Evolutionary conservation across 2,329 filamentous ascomycete species (phyloP), one percentile per base, ranked within the genome.

Genomic region (Trichoderma polysporum): DNA sequence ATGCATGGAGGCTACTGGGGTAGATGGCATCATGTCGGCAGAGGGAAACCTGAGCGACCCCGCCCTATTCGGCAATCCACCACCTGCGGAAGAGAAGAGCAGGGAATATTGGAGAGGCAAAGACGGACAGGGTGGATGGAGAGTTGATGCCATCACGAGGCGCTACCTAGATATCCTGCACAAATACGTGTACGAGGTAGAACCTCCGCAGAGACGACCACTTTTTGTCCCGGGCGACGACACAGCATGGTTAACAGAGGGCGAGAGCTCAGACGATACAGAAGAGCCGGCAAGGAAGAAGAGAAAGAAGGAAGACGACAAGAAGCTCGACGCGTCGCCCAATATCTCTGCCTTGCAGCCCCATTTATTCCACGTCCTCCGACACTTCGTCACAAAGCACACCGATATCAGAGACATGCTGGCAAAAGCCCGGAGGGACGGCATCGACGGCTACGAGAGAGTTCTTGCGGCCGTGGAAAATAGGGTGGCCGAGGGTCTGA

Each of bases 41-140:
- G 95, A 99, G 79, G 95, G 93, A 0, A 97, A 97, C 75, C 84
- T 99, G 0, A 94, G 93, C 74, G 93, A 99, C 75, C 95, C 95
- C 0, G 89, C 88, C 2, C 90, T 99, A 50, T 99, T 99, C 75
- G 88, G 90, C 15, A 79, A 83, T 35, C 83, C 88, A 17, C 93
- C 93, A 0, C 76, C 85, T 0, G 73, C 81, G 0, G 91, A 89
- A 0, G 78, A 88, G 54, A 88, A 92, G 76, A 88, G 88, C 0
- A 84, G 90, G 68, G 93, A 96, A 73, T 98, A 95, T 78, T 98
- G 94, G 94, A 84, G 91, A 37, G 92, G 91, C 0, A 84, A 81
- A 61, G 87, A 94, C 74, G 92, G 92, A 0, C 89, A 87, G 68
- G 92, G 93, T 4, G 96, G 95, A 1, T 98, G 91, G 79, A 86